Evolutionary conservation across 2,329 filamentous ascomycete species (phyloP).

Genomic region (Lasiodiplodia citricola): DNA sequence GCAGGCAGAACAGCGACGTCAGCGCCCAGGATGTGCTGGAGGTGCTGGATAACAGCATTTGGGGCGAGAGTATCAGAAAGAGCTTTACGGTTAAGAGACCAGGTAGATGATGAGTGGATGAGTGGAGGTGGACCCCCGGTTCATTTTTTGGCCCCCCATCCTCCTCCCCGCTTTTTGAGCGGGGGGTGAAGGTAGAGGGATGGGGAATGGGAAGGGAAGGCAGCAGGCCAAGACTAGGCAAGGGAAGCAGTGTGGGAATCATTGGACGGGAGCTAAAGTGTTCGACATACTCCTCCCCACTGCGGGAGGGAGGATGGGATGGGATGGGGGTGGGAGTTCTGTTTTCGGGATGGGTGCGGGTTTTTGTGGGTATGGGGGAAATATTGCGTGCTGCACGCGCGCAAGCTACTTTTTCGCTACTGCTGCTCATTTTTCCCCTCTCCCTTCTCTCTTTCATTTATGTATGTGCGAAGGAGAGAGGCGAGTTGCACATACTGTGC

Average conservation of each 20-base stretch:
- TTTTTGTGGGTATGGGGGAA: too few relatives aligned
- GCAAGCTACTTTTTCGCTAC: too few relatives aligned
- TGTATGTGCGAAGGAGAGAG: conserved; percentile 28
- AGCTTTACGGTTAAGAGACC: conserved; percentile 72
- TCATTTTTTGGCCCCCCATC: neutral
- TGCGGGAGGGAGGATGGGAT: too few relatives aligned
- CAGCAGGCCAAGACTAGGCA: too few relatives aligned
- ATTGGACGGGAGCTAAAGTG: conserved; percentile 2
- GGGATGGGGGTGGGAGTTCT: too few relatives aligned
- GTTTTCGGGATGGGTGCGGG: too few relatives aligned
- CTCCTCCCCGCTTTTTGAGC: neutral
- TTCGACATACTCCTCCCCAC: neutral
- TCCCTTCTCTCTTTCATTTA: conserved; percentile 23
- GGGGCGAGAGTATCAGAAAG: conserved; percentile 89
- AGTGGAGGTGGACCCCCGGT: neutral
- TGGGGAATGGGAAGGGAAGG: too few relatives aligned
- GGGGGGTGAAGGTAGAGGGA: too few relatives aligned
- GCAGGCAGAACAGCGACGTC: conserved; percentile 70
- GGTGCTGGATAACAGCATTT: conserved; percentile 85
- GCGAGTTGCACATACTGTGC: too few relatives aligned
- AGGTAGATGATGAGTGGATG: neutral
- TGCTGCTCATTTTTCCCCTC: neutral
- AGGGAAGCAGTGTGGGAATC: neutral
- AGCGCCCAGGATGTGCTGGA: conserved; percentile 80
- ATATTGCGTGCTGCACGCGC: too few relatives aligned